A percentile compares a stretch with the other conserved stretches of the same genome.
Conservation (phyloP, 163 green algal genomes). For the Picocystis sp. region DNA sequence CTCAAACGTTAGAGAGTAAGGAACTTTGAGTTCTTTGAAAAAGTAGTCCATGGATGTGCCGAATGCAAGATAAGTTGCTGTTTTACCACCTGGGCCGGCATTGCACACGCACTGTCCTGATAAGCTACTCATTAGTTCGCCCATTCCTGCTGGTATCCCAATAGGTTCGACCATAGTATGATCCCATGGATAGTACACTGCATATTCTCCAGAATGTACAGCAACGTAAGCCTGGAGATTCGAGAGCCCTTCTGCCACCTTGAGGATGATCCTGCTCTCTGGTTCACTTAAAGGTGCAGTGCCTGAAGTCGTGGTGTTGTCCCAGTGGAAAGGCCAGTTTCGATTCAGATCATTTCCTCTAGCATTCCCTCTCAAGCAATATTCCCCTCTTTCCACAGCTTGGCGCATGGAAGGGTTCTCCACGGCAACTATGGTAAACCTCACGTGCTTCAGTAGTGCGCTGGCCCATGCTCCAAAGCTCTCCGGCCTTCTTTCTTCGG, state of each 20-base stretch:
- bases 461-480: constrained; percentile 16
- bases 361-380: constrained; percentile 34
- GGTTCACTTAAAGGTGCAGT: constrained; percentile 32
- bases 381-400: constrained; percentile 26
- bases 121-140: no score
- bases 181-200: constrained; percentile 46
- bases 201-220: constrained; percentile 44
- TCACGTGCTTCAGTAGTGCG: constrained; percentile 20
- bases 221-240: constrained; percentile 28
- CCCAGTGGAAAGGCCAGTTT: constrained; percentile 39
- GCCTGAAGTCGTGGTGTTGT: constrained; percentile 3
- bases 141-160: no score
- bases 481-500: neutral
- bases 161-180: neutral
- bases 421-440: constrained; percentile 37
- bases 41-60: no score
- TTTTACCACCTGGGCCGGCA: no score
- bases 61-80: no score
- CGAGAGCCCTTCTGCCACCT: neutral
- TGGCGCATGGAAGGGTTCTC: constrained; percentile 31
- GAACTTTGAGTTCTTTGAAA: no score
- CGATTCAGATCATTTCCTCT: constrained; percentile 40
- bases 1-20: no score
- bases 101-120: no score
- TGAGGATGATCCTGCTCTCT: constrained; percentile 26